These are phyloP conservation scores for Calonectria pseudoturangicola DNA, from an alignment of 2,329 filamentous ascomycete genomes.

Conservation along the genomic window DNA sequence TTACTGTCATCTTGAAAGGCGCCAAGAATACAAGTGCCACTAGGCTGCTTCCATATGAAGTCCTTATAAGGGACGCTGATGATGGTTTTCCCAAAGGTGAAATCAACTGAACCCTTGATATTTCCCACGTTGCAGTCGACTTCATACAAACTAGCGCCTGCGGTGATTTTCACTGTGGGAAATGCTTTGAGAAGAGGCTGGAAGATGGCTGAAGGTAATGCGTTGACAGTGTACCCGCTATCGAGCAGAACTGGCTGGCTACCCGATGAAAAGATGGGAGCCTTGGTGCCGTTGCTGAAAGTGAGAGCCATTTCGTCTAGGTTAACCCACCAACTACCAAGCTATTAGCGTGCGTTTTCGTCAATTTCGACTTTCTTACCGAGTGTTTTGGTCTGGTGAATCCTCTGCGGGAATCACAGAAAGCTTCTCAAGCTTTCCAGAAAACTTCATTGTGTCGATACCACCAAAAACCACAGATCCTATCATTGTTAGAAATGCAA, in stretches of 20 bases:
- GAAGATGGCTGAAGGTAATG: slow-evolving; percentile 76
- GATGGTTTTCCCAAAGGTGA: slow-evolving; percentile 66
- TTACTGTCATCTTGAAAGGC: slow-evolving; percentile 64
- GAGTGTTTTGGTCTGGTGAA: slow-evolving; percentile 59
- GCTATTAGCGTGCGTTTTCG: slow-evolving; percentile 19
- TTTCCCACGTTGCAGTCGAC: slow-evolving; percentile 65
- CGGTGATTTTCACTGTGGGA: slow-evolving; percentile 65
- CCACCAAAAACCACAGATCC: slow-evolving; percentile 71
- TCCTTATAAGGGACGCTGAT: slow-evolving; percentile 68
- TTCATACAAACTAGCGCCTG: slow-evolving; percentile 65
- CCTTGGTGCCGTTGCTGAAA: slow-evolving; percentile 59
- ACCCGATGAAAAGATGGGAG: slow-evolving; percentile 65
- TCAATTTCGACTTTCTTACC: slow-evolving; percentile 41
- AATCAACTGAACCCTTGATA: slow-evolving; percentile 66
- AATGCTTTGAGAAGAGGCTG: slow-evolving; percentile 65
- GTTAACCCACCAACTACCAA: slow-evolving; percentile 64
- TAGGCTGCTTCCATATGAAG: slow-evolving; percentile 65
- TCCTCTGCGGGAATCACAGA: slow-evolving; percentile 70
- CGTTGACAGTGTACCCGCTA: slow-evolving; percentile 80
- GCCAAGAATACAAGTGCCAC: slow-evolving; percentile 64
- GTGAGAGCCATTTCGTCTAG: slow-evolving; percentile 61
- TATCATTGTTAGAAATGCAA: neutral
- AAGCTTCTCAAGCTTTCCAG: slow-evolving; percentile 71
- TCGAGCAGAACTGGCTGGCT: slow-evolving; percentile 74
- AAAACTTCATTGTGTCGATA: slow-evolving; percentile 73